Conservation (phyloP, 768 basidiomycete genomes). For the Lactarius vividus region DNA sequence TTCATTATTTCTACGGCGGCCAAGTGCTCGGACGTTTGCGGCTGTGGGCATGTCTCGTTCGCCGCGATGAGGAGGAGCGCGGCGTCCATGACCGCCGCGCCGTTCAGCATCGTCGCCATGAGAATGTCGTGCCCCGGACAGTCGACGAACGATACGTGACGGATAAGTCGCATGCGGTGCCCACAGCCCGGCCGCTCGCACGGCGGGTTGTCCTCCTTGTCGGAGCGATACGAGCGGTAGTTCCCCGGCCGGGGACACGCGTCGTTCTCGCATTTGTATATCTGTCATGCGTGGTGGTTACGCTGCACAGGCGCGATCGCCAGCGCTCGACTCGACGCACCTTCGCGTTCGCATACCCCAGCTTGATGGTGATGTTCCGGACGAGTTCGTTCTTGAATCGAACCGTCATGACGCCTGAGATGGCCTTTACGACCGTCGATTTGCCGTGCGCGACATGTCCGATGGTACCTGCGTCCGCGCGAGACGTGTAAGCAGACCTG, state of each 20-base stretch:
- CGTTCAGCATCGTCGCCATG: conserved; percentile 99
- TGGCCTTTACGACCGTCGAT: conserved; percentile 96
- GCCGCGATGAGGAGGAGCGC: conserved; percentile 93
- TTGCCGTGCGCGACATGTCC: conserved; percentile 99
- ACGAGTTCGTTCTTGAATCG: conserved; percentile 99
- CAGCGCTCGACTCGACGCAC: conserved; percentile 48
- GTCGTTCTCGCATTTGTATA: conserved; percentile 96
- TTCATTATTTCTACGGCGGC: conserved; percentile 99
- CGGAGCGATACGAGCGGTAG: conserved; percentile 89
- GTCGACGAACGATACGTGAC: conserved; percentile 99
- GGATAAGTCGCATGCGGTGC: conserved; percentile 83
- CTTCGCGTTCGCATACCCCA: conserved; percentile 99
- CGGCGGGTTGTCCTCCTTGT: conserved; percentile 90
- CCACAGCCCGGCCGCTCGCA: conserved; percentile 94
- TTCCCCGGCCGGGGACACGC: conserved; percentile 92
- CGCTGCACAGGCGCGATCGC: background rate
- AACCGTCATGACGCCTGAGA: conserved; percentile 97
- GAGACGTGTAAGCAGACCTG: background rate
- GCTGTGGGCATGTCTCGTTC: conserved; percentile 98
- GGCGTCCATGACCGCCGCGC: conserved; percentile 99
- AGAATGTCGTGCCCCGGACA: conserved; percentile 98
- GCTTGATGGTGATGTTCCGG: conserved; percentile 98
- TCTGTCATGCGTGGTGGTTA: conserved; percentile 48
- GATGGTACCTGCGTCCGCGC: conserved; percentile 70
- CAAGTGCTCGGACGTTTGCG: conserved; percentile 97